Evolutionary conservation across 768 basidiomycete species (phyloP).

Genomic region (Myochromella boudieri): DNA sequence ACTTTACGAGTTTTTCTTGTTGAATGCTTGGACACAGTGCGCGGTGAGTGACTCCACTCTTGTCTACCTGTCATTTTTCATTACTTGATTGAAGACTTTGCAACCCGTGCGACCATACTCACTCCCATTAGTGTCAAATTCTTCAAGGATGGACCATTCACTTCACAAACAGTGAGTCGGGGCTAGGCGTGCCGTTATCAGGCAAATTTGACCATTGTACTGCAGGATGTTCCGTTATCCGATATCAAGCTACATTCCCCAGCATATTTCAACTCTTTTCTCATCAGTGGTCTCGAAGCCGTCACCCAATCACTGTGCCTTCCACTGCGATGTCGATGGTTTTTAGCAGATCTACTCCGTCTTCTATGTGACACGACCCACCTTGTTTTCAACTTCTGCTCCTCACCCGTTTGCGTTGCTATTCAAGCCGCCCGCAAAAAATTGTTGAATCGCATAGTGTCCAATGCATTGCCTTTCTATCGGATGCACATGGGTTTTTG

Average conservation of each 20-base stretch:
- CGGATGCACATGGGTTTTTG: constrained; percentile 27
- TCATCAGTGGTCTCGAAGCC: constrained; percentile 45
- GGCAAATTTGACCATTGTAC: neutral
- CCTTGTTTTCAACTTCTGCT: constrained; percentile 41
- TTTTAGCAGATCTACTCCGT: constrained; percentile 48
- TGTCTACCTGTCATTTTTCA: constrained; percentile 1
- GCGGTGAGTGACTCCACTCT: constrained; percentile 34
- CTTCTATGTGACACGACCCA: constrained; percentile 37
- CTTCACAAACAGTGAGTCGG: constrained; percentile 24
- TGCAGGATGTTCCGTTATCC: constrained; percentile 22
- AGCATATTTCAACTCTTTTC: constrained; percentile 44
- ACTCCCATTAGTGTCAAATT: constrained; percentile 37
- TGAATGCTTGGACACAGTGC: constrained; percentile 39
- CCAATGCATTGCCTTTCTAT: constrained; percentile 28
- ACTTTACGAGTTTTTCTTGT: constrained; percentile 37
- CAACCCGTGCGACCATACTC: constrained; percentile 31
- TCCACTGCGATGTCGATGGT: constrained; percentile 44
- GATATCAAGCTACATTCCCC: constrained; percentile 31
- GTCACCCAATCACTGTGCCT: constrained; percentile 41
- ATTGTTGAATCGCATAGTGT: constrained; percentile 40
- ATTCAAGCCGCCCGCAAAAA: constrained; percentile 32
- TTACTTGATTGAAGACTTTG: constrained; percentile 27
- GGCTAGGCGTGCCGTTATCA: neutral
- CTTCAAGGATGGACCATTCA: constrained; percentile 37
- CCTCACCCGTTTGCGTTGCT: constrained; percentile 36